A percentile compares a stretch with the other conserved stretches of the same genome.
Conservation (phyloP, 2,329 filamentous ascomycete genomes). For the Meredithiella fracta region DNA sequence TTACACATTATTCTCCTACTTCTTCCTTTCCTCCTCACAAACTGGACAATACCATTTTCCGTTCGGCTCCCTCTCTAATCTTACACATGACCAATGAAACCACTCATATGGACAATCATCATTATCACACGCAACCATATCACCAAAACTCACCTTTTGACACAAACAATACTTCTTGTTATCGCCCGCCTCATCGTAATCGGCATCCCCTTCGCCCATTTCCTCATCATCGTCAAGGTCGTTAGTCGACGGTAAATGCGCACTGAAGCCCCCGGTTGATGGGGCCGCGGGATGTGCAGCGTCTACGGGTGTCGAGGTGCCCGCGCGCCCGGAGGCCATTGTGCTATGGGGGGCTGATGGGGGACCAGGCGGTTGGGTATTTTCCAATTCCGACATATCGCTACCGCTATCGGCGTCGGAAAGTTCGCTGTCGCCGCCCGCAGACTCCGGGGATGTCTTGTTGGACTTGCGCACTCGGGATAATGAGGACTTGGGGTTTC, state of each 20-base stretch:
- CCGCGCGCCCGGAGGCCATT: constrained; percentile 20
- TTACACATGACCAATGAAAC: constrained; percentile 71
- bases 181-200: constrained; percentile 55
- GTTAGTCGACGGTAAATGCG: constrained; percentile 20
- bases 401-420: constrained; percentile 45
- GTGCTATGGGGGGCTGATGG: constrained; percentile 28
- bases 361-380: too few species aligned
- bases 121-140: constrained; percentile 84
- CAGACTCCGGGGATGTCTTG: constrained; percentile 46
- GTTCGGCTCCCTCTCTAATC: constrained; percentile 49
- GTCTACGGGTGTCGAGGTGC: constrained; percentile 10
- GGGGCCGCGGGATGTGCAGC: background rate
- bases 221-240: constrained; percentile 39
- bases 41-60: constrained; percentile 53
- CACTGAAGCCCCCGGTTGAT: background rate
- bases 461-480: constrained; percentile 44
- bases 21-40: constrained; percentile 32
- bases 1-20: background rate
- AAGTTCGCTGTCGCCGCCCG: constrained; percentile 46
- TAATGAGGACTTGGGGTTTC: constrained; percentile 39
- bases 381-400: constrained; percentile 28
- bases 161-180: constrained; percentile 75
- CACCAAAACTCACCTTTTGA: constrained; percentile 67
- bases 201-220: constrained; percentile 37
- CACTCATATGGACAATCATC: constrained; percentile 66